Percentiles rank a stretch among this genome's conserved stretches.
Conservation (phyloP, 176 grass and related monocot genomes). For the Aechmea fasciata region DNA sequence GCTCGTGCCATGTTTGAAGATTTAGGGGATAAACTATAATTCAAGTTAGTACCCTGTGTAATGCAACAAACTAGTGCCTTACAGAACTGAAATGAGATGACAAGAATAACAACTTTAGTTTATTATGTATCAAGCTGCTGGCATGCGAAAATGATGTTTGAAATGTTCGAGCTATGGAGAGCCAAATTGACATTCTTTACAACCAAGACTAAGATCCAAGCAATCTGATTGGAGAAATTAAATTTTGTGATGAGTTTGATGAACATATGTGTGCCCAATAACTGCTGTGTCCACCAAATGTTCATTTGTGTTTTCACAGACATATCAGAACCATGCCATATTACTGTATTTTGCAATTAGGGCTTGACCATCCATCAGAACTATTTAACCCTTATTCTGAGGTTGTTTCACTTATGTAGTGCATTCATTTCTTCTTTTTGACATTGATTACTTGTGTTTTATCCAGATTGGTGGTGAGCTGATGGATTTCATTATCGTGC, state of each 20-base stretch:
- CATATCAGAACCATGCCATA: background rate
- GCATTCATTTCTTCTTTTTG: background rate
- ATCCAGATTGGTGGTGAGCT: slow-evolving; percentile 63
- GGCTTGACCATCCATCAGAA: background rate
- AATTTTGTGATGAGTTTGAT: background rate
- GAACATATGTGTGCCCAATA: background rate
- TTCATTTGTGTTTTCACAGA: background rate
- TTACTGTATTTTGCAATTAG: background rate
- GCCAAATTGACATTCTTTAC: no score
- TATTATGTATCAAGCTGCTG: no score
- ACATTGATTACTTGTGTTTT: background rate
- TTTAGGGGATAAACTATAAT: no score
- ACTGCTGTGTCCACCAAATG: background rate
- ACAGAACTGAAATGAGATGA: no score
- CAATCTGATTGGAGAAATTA: background rate
- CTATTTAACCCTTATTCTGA: background rate
- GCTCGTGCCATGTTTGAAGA: no score
- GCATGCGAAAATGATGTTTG: no score
- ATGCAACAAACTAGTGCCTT: no score
- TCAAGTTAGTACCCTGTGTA: no score
- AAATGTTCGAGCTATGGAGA: no score
- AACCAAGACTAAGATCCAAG: no score
- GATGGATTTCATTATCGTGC: slow-evolving; percentile 85
- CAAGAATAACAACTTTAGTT: no score
- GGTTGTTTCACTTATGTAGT: background rate